Conservation (phyloP, 2,329 filamentous ascomycete genomes). For the Fusarium secorum region DNA sequence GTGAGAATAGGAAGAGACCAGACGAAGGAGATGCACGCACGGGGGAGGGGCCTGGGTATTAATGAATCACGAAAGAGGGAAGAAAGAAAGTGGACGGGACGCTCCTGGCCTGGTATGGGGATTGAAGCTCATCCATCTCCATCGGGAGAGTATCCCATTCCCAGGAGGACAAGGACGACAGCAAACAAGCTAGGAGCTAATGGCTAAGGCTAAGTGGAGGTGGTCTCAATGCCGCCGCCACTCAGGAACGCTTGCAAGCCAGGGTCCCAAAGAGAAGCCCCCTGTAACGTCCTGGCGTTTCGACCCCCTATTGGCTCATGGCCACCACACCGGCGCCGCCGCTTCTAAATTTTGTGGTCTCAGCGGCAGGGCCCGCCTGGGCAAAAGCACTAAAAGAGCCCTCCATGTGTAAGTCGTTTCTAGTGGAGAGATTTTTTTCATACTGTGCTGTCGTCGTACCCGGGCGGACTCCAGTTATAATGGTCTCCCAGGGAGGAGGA, state of each 20-base stretch:
- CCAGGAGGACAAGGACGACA: conserved; percentile 13
- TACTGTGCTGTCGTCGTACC: conserved; percentile 17
- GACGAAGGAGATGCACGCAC: conserved; percentile 9
- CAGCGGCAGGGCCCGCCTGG: conserved; percentile 39
- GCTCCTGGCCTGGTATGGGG: conserved; percentile 24
- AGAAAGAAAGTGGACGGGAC: conserved; percentile 9
- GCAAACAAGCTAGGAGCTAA: conserved; percentile 5
- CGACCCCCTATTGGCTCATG: conserved; percentile 14
- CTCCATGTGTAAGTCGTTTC: not conserved
- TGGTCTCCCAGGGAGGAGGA: not conserved
- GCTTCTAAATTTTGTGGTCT: conserved; percentile 26
- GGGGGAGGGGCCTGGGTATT: conserved; percentile 17
- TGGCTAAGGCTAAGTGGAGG: conserved; percentile 21
- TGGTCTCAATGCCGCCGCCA: conserved; percentile 31
- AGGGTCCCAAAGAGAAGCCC: conserved; percentile 3
- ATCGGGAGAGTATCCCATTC: conserved; percentile 2
- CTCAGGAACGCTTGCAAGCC: conserved; percentile 30
- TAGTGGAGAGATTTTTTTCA: not conserved
- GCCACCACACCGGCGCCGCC: conserved; percentile 13
- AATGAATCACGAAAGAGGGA: conserved; percentile 13
- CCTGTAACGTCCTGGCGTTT: conserved; percentile 14
- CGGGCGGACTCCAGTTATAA: not conserved
- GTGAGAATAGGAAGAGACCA: conserved; percentile 22
- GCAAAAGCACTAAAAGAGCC: conserved; percentile 15
- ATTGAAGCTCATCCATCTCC: conserved; percentile 26